A percentile compares a stretch with the other conserved stretches of the same genome.
Conservation (phyloP, 2,329 filamentous ascomycete species). For the Chrysosporium queenslandicum region DNA sequence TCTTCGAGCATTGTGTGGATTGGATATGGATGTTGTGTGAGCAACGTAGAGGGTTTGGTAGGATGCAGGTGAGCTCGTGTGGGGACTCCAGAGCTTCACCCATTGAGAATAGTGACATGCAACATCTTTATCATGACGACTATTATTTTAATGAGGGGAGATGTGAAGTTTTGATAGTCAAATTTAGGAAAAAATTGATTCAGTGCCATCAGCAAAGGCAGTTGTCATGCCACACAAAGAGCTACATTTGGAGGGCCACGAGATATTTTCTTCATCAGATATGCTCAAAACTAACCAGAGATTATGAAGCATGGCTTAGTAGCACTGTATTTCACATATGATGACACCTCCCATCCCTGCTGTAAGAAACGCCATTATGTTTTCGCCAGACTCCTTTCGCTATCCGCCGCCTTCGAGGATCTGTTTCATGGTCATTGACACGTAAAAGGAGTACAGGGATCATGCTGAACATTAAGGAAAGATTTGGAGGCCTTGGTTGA, state of each 20-base stretch:
- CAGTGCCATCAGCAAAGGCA: too few relatives aligned
- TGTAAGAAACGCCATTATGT: slow-evolving; percentile 14
- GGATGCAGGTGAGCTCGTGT: not conserved
- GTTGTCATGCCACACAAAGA: too few relatives aligned
- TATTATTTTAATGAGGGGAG: not conserved
- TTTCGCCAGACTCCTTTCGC: slow-evolving; percentile 28
- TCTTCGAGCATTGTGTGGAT: slow-evolving; percentile 64
- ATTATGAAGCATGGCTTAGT: not conserved
- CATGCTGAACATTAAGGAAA: not conserved
- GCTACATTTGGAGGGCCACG: too few relatives aligned
- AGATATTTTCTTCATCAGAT: not conserved
- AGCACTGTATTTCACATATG: not conserved
- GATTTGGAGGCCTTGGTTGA: not conserved
- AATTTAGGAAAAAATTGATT: too few relatives aligned
- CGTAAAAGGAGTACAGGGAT: slow-evolving; percentile 3
- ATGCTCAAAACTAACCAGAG: not conserved
- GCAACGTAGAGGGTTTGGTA: not conserved
- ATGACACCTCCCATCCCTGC: slow-evolving; percentile 6
- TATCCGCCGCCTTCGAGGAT: slow-evolving; percentile 18
- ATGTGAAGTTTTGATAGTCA: not conserved
- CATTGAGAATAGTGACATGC: too few relatives aligned
- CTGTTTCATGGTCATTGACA: slow-evolving; percentile 12
- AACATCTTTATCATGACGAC: too few relatives aligned
- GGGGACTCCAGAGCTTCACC: not conserved
- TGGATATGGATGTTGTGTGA: not conserved